Base-by-base conservation (phyloP, 352 stramenopile genomes). In the Phytophthora hybrid region DNA sequence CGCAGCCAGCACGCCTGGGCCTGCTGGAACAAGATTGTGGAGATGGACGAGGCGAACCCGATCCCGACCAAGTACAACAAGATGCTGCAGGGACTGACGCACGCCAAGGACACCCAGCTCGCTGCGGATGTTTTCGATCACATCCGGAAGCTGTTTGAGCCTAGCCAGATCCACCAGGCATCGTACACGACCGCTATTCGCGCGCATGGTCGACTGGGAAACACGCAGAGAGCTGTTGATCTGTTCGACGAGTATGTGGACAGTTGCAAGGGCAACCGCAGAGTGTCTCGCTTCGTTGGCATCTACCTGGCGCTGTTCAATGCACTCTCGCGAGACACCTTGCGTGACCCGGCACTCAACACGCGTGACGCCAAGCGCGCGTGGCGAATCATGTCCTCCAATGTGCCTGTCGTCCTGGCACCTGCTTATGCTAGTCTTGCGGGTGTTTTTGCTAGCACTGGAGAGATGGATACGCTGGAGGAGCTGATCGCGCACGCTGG, bases 271-370 rank as follows among this genome's bases (percentile, higher is more conserved):
- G 73, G 69, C 6, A 46, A 41, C 2, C 62, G 76, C 31, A 72
- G 66, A 10, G 61, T 87, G 62, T 84, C 80, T 3, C 77, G 75
- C 1, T 83, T 72, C 19, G 81, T 86, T 5, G 80, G 78, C 13
- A 84, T 94, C 63, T 96, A 95, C 59, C 73, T 95, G 9, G 81
- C 89, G 4, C 74, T 92, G 6, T 96, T 96, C 65, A 96, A 96
- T 59, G 89, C 89, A n/a, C 77, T 96, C 13, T 93, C 86, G 7
- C 82, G 89, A 19, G 88, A 95, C 54, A 79, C 73, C 16, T 62
- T 83, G 44, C 89, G 89, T 54, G 79, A 89, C 26, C 85, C 87
- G n/a, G 74, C 69, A 55, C 61, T 91, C 18, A 93, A 94, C 71
- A 91, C 85, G 41, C 69, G 73, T 32, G 88, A 94, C 61, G 88